Conservation (phyloP, 2,329 filamentous ascomycete genomes). For the Colletotrichum sp. region DNA sequence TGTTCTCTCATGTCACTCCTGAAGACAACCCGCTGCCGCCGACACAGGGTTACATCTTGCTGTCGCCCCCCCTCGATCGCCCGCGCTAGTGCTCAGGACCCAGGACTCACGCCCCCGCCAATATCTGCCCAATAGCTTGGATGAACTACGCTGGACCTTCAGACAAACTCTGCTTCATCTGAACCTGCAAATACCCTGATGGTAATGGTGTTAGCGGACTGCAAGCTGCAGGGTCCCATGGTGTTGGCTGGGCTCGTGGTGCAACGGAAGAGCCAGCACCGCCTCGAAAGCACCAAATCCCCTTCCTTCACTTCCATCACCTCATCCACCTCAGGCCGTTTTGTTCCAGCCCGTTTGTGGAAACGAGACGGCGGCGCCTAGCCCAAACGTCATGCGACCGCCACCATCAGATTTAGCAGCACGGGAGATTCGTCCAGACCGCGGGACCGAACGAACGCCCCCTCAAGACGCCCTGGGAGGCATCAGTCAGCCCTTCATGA, state of each 20-base stretch:
- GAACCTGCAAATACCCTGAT: neutral
- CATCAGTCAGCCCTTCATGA: neutral
- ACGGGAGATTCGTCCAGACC: neutral
- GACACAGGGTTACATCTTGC: neutral
- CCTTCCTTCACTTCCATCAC: neutral
- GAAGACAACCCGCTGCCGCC: neutral
- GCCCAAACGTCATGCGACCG: neutral
- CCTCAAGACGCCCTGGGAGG: neutral
- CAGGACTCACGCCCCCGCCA: neutral
- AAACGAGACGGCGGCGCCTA: neutral
- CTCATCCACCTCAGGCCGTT: neutral
- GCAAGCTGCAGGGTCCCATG: neutral
- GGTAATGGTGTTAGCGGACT: neutral
- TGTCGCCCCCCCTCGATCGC: neutral
- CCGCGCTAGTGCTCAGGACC: neutral
- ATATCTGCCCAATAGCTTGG: neutral
- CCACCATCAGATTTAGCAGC: neutral
- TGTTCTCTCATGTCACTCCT: neutral
- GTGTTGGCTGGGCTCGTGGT: neutral
- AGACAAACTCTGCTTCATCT: conserved; percentile 6
- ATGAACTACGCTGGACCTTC: neutral
- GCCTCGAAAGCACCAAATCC: neutral
- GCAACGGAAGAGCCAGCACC: neutral
- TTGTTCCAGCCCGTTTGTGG: neutral
- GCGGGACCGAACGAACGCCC: neutral